These are phyloP conservation scores for Serendipita sp. DNA, from an alignment of 768 basidiomycete genomes.

Conservation along the genomic window DNA sequence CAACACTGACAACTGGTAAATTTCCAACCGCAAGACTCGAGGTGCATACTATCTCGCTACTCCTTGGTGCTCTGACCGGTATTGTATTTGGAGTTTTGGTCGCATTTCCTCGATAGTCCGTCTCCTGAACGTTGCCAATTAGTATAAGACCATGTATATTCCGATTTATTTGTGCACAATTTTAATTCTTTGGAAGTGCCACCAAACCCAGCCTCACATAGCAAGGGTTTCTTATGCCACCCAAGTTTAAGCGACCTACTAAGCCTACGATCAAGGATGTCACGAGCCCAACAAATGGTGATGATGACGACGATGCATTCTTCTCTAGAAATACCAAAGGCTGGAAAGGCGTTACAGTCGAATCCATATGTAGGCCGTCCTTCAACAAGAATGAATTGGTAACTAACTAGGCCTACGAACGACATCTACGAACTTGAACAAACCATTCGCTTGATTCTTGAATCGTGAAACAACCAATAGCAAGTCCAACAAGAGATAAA, in stretches of 20 bases:
- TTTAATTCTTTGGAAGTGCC: too few relatives aligned
- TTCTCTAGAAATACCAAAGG: conserved; percentile 1
- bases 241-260: conserved; percentile 3
- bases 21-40: conserved; percentile 40
- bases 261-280: neutral
- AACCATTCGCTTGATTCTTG: neutral
- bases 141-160: neutral
- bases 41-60: conserved; percentile 25
- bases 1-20: conserved; percentile 30
- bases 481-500: neutral
- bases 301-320: neutral
- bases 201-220: neutral
- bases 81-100: conserved; percentile 31
- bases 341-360: neutral
- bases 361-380: neutral
- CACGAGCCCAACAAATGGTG: too few relatives aligned
- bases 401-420: neutral
- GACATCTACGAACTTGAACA: neutral
- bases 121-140: neutral
- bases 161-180: neutral
- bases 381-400: neutral
- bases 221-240: neutral
- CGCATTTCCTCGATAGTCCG: conserved; percentile 14
- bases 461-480: neutral
- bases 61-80: conserved; percentile 26